A percentile compares a stretch with the other conserved stretches of the same genome.
Evolutionary conservation across 345 rosid genomes (phyloP).

Genomic region (Clausena lansium): DNA sequence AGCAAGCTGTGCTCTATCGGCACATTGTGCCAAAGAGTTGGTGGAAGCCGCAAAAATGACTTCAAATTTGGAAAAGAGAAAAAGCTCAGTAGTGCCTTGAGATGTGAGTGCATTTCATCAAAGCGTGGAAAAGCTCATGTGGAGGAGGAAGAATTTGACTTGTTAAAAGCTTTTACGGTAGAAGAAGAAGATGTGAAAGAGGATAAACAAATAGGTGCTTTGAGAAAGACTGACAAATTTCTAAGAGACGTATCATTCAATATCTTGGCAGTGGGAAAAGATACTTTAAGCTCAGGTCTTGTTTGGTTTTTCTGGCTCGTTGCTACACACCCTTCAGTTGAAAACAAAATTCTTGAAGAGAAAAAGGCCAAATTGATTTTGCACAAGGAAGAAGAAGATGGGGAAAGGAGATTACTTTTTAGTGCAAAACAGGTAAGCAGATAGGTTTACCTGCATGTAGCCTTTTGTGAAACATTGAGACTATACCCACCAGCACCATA

Average conservation of each 20-base stretch:
- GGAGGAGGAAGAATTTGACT: constrained; percentile 19
- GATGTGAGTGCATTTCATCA: constrained; percentile 5
- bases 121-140: not conserved
- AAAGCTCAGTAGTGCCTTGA: not conserved
- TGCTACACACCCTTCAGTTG: constrained; percentile 28
- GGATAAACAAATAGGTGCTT: not conserved
- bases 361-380: not conserved
- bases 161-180: constrained; percentile 16
- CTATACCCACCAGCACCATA: constrained; percentile 24
- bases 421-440: not conserved
- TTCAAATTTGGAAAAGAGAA: not conserved
- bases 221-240: constrained; percentile 10
- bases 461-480: constrained; percentile 21
- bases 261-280: constrained; percentile 37
- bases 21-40: not conserved
- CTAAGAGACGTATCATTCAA: constrained; percentile 27
- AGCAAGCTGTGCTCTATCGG: too few species aligned
- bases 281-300: constrained; percentile 33
- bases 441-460: constrained; percentile 28
- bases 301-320: constrained; percentile 43
- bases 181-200: not conserved
- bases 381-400: too few species aligned
- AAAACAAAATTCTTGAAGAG: constrained; percentile 25
- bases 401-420: too few species aligned
- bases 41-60: too few species aligned